phyloP scores from a whole-genome alignment of 2,329 filamentous ascomycete species.

The Leptodontidium sp. region DNA sequence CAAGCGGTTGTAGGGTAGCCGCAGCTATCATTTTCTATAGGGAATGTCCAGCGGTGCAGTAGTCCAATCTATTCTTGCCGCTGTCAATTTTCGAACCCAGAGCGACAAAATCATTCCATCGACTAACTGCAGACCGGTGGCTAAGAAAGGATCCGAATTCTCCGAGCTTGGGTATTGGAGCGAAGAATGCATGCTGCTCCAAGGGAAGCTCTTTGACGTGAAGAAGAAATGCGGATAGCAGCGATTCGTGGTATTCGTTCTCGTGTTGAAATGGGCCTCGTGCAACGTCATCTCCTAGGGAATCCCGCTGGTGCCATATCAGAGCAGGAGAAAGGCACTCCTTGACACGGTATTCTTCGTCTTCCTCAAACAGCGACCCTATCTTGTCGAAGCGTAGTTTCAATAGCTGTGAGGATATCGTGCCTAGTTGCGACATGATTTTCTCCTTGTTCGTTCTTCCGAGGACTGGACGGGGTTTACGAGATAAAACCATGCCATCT shows the following conservation, averaged over 20 bases:
- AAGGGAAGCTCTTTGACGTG: conserved; percentile 43
- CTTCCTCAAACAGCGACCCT: conserved; percentile 29
- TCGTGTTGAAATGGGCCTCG: conserved; percentile 44
- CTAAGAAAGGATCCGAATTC: conserved; percentile 39
- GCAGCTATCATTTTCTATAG: conserved; percentile 42
- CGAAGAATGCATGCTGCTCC: conserved; percentile 43
- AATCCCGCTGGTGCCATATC: too few species aligned
- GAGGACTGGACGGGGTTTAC: conserved; percentile 23
- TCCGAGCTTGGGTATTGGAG: conserved; percentile 40
- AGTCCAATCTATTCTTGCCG: conserved; percentile 41
- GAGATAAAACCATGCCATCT: conserved; percentile 12
- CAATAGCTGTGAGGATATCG: conserved; percentile 16
- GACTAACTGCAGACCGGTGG: conserved; percentile 32
- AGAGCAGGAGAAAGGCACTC: conserved; percentile 21
- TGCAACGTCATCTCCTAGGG: conserved; percentile 29
- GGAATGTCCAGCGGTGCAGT: conserved; percentile 38
- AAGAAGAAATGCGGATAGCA: conserved; percentile 39
- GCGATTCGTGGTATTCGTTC: conserved; percentile 40
- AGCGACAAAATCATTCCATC: conserved; percentile 34
- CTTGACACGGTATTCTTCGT: conserved; percentile 26
- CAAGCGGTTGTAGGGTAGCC: conserved; percentile 17
- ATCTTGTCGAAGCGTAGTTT: conserved; percentile 30
- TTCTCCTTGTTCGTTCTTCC: background rate
- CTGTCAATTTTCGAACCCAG: conserved; percentile 41
- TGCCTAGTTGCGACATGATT: too few species aligned